phyloP scores from a whole-genome alignment of 345 rosid species.

The Eucalyptus regnans region DNA sequence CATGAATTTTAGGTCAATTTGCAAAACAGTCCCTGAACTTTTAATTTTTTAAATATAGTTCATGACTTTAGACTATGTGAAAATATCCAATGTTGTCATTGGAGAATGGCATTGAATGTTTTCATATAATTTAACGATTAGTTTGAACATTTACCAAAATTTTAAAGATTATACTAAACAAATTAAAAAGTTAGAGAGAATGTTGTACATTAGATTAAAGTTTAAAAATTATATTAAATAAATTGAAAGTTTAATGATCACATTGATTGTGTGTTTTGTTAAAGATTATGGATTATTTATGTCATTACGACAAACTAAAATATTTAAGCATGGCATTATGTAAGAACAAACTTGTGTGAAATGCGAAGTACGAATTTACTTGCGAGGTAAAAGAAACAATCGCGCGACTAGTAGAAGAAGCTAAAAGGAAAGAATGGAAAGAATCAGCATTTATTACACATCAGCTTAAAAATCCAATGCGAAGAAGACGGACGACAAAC shows the following conservation, averaged over 20 bases:
- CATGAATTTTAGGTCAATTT: accelerated
- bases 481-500: background rate
- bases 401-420: background rate
- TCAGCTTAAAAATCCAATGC: background rate
- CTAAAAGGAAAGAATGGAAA: background rate
- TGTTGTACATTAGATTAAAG: accelerated
- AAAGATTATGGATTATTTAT: no score
- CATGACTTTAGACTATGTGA: accelerated
- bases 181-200: accelerated
- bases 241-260: no score
- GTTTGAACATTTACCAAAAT: no score
- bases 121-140: no score
- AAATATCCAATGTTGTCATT: accelerated
- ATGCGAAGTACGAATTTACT: background rate
- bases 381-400: background rate
- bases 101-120: accelerated
- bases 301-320: no score
- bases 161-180: accelerated
- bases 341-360: background rate
- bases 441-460: background rate
- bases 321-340: background rate
- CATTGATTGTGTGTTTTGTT: accelerated
- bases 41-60: no score
- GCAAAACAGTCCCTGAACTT: accelerated
- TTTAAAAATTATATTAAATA: accelerated